A percentile compares a stretch with the other conserved stretches of the same genome.
Evolutionary conservation across 2,329 filamentous ascomycete species (phyloP).

Genomic region (Hypomyces perniciosus): DNA sequence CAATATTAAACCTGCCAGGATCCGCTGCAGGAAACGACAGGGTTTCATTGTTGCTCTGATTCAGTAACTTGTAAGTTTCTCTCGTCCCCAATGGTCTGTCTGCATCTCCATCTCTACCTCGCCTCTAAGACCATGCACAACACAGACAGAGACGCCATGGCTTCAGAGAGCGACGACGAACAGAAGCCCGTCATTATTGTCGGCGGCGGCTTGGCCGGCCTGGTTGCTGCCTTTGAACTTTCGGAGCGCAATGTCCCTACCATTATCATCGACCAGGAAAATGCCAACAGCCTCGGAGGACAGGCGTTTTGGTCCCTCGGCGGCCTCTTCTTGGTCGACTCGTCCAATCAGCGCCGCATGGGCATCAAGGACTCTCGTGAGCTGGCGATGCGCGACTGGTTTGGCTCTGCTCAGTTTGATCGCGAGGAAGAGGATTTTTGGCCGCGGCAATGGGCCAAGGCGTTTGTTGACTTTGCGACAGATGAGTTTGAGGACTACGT

Average conservation of each 20-base stretch:
- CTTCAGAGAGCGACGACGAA: constrained; percentile 5
- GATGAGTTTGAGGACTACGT: constrained; percentile 55
- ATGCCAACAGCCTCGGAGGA: constrained; percentile 49
- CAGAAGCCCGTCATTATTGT: constrained; percentile 46
- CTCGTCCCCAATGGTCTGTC: background rate
- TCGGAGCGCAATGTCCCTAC: constrained; percentile 42
- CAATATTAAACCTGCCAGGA: too few species aligned
- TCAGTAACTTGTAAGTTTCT: too few species aligned
- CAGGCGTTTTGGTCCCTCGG: constrained; percentile 61
- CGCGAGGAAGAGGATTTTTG: constrained; percentile 50
- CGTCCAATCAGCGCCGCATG: constrained; percentile 48
- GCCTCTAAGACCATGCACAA: background rate
- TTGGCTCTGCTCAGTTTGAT: constrained; percentile 52
- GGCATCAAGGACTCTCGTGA: constrained; percentile 53
- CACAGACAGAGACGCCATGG: constrained; percentile 14
- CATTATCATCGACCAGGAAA: constrained; percentile 54
- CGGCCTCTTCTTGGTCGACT: constrained; percentile 55
- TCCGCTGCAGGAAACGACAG: too few species aligned
- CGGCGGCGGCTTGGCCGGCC: constrained; percentile 52
- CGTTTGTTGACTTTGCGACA: constrained; percentile 56
- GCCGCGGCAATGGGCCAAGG: constrained; percentile 57
- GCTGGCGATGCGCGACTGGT: constrained; percentile 54
- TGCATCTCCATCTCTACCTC: background rate
- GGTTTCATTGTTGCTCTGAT: too few species aligned
- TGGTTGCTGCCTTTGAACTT: constrained; percentile 54